Conservation (phyloP, 2,329 filamentous ascomycete genomes). For the Exophiala viscosa region DNA sequence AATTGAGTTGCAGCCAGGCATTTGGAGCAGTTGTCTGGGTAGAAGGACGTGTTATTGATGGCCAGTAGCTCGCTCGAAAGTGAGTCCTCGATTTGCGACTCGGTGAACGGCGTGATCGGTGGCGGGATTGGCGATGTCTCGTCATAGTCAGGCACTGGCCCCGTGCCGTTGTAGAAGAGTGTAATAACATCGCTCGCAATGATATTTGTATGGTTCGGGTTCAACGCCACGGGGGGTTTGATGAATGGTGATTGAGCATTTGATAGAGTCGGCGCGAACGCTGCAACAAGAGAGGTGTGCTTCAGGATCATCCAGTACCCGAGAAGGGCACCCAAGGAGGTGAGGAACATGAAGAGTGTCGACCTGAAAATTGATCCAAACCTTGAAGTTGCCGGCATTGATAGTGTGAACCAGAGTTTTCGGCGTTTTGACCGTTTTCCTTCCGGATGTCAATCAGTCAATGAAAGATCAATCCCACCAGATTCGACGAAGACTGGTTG, state of each 20-base stretch:
- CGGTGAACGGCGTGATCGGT: slow-evolving; percentile 24
- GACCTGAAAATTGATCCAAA: slow-evolving; percentile 4
- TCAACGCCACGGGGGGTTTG: slow-evolving; percentile 21
- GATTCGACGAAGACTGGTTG: too few relatives aligned
- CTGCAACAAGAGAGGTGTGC: slow-evolving; percentile 14
- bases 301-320: slow-evolving; percentile 17
- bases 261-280: slow-evolving; percentile 2
- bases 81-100: slow-evolving; percentile 18
- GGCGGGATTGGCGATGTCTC: slow-evolving; percentile 23
- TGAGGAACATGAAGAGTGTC: slow-evolving; percentile 8
- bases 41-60: slow-evolving; percentile 19
- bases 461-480: too few relatives aligned
- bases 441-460: too few relatives aligned
- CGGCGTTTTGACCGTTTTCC: too few relatives aligned
- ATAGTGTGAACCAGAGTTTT: too few relatives aligned
- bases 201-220: slow-evolving; percentile 28
- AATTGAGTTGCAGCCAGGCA: slow-evolving; percentile 26
- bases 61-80: slow-evolving; percentile 24
- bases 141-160: slow-evolving; percentile 26
- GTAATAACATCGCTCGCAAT: slow-evolving; percentile 25
- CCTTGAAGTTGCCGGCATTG: background rate
- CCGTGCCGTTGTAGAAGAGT: slow-evolving; percentile 30
- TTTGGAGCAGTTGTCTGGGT: slow-evolving; percentile 25
- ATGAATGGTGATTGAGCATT: slow-evolving; percentile 13
- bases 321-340: slow-evolving; percentile 11